Base-by-base conservation (phyloP, 2,329 filamentous ascomycete genomes). In the Ilyonectria sp. region DNA sequence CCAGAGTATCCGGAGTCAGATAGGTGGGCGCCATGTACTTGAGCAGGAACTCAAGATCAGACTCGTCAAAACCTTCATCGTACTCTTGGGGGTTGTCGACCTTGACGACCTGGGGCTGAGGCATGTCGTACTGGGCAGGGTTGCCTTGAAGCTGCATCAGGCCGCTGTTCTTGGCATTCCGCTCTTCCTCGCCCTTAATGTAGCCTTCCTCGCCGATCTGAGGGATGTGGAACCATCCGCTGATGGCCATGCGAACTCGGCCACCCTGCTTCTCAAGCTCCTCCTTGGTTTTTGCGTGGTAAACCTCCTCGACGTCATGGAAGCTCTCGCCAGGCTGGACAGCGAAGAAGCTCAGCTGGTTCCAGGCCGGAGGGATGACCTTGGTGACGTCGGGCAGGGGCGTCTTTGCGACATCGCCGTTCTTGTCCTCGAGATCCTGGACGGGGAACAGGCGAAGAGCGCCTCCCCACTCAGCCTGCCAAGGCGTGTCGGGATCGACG, bases 241-340 rank as follows among this genome's bases (percentile, higher is more conserved):
- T 97, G 78, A 99, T 97, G 57, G 96, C 96, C 95, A 99, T 98
- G 73, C 96, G 91, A 55, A 98, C 90, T 54, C 94, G 89, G 1
- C 92, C 92, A 19, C 92, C 92, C 65, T 95, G 89, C 80, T 86
- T 90, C 78, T 86, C 87, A 61, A 90, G 87, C 81, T 89, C 88
- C 75, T 84, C 87, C 78, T 84, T 85, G 67, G 79, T 86, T 70
- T 83, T 85, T 76, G 90, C 87, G 79, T 93, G 90, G 82, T 98
- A 98, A 5, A 99, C 96, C 82, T 99, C 96, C 83, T 98, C 95
- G 62, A 99, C 96, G 79, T 99, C 96, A 82, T 99, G 96, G 82
- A 98, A 99, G 80, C 95, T 98, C 86, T 97, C 92, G n/a, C 96
- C 96, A 0, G 96, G 96, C 83, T 98, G 94, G 7, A 99, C 97